Conservation (phyloP, 2,329 filamentous ascomycete species). For the Colletotrichum nymphaeae region DNA sequence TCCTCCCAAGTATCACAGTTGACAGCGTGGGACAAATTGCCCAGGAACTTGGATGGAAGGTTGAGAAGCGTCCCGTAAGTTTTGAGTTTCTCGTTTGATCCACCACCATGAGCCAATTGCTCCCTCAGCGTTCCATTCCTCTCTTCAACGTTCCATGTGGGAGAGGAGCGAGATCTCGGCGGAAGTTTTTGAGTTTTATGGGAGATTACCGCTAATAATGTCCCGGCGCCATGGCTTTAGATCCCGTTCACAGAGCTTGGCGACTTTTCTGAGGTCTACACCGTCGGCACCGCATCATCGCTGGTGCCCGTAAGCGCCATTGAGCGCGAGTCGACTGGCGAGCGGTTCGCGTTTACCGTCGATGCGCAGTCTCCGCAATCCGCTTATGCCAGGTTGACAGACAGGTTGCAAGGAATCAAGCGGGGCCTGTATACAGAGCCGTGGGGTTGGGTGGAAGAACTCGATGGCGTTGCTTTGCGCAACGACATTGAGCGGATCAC, state of each 20-base stretch:
- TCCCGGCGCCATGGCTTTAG: background rate
- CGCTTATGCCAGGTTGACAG: background rate
- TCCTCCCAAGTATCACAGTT: background rate
- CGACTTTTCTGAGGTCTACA: constrained; percentile 8
- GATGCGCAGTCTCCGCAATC: background rate
- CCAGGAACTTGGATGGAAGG: background rate
- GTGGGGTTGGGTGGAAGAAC: background rate
- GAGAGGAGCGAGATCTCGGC: background rate
- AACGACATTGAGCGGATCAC: background rate
- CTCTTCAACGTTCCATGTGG: background rate
- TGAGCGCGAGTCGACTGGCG: background rate
- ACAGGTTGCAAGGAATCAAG: background rate
- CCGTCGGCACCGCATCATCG: background rate
- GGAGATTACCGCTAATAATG: background rate
- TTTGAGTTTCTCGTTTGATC: background rate
- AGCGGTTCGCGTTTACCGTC: background rate
- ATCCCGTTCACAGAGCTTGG: background rate
- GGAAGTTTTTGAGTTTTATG: background rate
- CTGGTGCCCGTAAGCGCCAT: background rate
- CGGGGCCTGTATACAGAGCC: background rate
- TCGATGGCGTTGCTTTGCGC: background rate
- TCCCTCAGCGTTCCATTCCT: background rate
- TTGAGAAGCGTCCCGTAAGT: background rate
- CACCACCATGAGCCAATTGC: background rate
- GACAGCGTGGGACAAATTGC: background rate